These are phyloP conservation scores for Flaveria brownii DNA, from an alignment of 129 eudicot species.

Conservation along the genomic window DNA sequence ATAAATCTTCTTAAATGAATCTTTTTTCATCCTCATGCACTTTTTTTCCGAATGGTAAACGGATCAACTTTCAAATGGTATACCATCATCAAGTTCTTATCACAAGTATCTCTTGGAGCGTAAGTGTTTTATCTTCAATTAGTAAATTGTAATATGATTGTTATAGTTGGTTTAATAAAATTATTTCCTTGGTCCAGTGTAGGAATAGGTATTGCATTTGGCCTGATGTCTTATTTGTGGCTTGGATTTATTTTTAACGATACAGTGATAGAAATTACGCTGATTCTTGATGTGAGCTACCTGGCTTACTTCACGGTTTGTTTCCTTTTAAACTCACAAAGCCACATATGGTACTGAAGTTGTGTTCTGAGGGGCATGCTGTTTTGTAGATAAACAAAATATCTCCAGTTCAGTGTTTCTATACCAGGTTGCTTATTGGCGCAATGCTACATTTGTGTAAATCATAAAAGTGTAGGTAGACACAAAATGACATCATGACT, in stretches of 20 bases:
- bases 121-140: slow-evolving; percentile 43
- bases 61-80: slow-evolving; percentile 61
- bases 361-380: too few species aligned
- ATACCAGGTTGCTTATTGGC: too few species aligned
- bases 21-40: slow-evolving; percentile 22
- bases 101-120: slow-evolving; percentile 94
- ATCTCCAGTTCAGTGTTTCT: too few species aligned
- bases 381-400: too few species aligned
- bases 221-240: slow-evolving; percentile 84
- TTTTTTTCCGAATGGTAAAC: slow-evolving; percentile 34
- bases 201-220: slow-evolving; percentile 87
- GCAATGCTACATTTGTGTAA: too few species aligned
- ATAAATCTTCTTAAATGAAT: too few species aligned
- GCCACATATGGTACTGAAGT: slow-evolving; percentile 24
- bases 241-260: slow-evolving; percentile 92
- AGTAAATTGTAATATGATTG: neutral
- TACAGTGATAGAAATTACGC: slow-evolving; percentile 81
- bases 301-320: slow-evolving; percentile 84
- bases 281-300: slow-evolving; percentile 95
- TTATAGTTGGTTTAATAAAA: neutral
- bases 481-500: too few species aligned
- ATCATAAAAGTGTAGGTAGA: too few species aligned
- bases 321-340: slow-evolving; percentile 25
- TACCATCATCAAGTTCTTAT: slow-evolving; percentile 55
- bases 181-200: slow-evolving; percentile 55